phyloP scores from a whole-genome alignment of 768 basidiomycete genomes.

The Artomyces pyxidatus region DNA sequence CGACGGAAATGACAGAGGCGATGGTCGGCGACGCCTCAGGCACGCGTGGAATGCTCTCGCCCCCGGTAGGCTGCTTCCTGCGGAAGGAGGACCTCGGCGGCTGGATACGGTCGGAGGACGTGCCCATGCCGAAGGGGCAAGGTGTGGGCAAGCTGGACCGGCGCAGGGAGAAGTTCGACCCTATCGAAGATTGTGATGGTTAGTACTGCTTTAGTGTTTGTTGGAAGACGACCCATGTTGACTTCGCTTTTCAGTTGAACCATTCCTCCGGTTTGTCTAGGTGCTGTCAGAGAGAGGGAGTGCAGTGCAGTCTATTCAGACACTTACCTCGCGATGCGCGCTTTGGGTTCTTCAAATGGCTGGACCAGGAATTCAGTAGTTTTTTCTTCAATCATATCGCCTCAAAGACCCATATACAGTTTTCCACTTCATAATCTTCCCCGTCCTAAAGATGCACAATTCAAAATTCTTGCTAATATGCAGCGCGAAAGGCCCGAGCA shows the following conservation, averaged over 20 bases:
- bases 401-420: too few relatives aligned
- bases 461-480: too few relatives aligned
- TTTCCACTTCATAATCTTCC: too few relatives aligned
- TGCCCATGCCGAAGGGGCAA: neutral
- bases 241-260: neutral
- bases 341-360: too few relatives aligned
- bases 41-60: neutral
- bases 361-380: too few relatives aligned
- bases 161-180: neutral
- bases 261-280: neutral
- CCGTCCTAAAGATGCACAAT: too few relatives aligned
- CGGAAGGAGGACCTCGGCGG: neutral
- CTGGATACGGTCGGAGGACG: neutral
- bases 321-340: too few relatives aligned
- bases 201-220: neutral
- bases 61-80: neutral
- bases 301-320: too few relatives aligned
- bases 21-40: neutral
- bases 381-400: too few relatives aligned
- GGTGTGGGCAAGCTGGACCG: neutral
- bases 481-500: too few relatives aligned
- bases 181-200: neutral
- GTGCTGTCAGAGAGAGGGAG: neutral
- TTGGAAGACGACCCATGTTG: neutral
- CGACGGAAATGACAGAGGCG: neutral